Conservation (phyloP, 106 monocot species). For the Apostasia shenzhenica region DNA sequence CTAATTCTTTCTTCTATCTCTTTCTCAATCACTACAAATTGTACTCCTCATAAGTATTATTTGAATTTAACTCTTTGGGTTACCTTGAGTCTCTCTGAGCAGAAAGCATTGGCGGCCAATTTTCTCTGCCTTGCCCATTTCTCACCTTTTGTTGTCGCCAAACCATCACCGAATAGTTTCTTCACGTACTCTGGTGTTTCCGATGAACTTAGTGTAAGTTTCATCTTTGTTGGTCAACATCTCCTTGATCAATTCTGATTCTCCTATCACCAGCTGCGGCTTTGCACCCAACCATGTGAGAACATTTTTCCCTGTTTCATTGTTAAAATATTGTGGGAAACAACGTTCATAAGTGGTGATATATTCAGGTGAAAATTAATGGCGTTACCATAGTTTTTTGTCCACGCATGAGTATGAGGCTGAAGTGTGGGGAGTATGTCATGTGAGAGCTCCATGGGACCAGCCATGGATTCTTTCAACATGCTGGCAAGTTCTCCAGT, state of each 20-base stretch:
- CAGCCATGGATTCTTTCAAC: background rate
- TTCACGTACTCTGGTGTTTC: background rate
- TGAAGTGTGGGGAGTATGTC: slow-evolving; percentile 5
- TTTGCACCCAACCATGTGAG: slow-evolving; percentile 10
- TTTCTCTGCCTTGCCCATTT: slow-evolving; percentile 16
- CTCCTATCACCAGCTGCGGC: slow-evolving; percentile 3
- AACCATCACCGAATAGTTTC: slow-evolving; percentile 13
- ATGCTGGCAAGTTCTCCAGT: background rate
- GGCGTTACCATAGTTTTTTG: slow-evolving; percentile 3
- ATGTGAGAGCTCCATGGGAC: slow-evolving; percentile 10
- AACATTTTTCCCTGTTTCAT: slow-evolving; percentile 5
- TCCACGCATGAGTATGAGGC: slow-evolving; percentile 2
- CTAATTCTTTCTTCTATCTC: background rate
- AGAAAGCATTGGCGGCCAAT: slow-evolving; percentile 9
- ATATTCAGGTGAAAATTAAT: background rate
- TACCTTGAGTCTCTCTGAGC: slow-evolving; percentile 9
- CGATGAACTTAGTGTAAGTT: slow-evolving; percentile 1
- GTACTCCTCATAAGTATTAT: background rate
- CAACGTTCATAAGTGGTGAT: background rate
- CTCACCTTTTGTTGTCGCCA: slow-evolving; percentile 4
- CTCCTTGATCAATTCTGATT: slow-evolving; percentile 12
- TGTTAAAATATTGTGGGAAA: background rate
- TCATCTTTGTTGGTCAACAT: background rate
- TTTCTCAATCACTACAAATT: background rate
- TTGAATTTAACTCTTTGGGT: too few relatives aligned